These are phyloP conservation scores for Lodderomyces orthopsilosis DNA, from an alignment of 1,139 yeast species.

Conservation along the genomic window DNA sequence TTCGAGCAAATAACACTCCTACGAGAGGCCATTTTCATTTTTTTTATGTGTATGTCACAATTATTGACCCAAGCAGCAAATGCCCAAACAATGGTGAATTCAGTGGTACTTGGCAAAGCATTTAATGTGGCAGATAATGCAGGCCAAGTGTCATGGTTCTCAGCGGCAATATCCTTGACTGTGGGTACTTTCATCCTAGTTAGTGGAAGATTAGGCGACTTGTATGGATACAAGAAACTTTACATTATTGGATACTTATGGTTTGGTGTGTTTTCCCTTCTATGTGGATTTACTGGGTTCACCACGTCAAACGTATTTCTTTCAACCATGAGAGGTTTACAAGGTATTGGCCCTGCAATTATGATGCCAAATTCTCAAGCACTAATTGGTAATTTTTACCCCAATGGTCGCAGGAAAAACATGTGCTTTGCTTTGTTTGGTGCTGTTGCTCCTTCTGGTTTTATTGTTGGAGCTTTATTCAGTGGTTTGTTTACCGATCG, in stretches of 20 bases:
- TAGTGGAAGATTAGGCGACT: constrained; percentile 65
- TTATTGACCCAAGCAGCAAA: constrained; percentile 50
- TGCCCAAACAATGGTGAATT: constrained; percentile 44
- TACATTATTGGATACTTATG: constrained; percentile 48
- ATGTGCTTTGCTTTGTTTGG: constrained; percentile 51
- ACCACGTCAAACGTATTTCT: constrained; percentile 42
- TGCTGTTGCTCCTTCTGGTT: constrained; percentile 60
- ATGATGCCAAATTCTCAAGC: constrained; percentile 59
- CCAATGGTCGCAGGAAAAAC: constrained; percentile 39
- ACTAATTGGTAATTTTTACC: constrained; percentile 50
- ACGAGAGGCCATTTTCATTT: constrained; percentile 22
- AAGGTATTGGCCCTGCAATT: constrained; percentile 61
- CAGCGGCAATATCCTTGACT: constrained; percentile 57
- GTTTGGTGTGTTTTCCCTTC: constrained; percentile 47
- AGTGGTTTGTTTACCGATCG: constrained; percentile 40
- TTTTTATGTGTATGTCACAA: constrained; percentile 40
- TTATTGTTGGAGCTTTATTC: constrained; percentile 49
- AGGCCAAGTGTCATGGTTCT: constrained; percentile 57
- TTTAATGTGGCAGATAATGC: constrained; percentile 32
- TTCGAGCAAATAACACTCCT: constrained; percentile 18
- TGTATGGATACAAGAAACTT: constrained; percentile 53
- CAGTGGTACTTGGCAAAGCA: constrained; percentile 31
- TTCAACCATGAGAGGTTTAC: constrained; percentile 52
- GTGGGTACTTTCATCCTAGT: constrained; percentile 61
- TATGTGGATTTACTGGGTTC: constrained; percentile 51